Evolutionary conservation across 306 rosid species (phyloP), one percentile per base, ranked within the genome.

Genomic region (Fragaria iinumae): DNA sequence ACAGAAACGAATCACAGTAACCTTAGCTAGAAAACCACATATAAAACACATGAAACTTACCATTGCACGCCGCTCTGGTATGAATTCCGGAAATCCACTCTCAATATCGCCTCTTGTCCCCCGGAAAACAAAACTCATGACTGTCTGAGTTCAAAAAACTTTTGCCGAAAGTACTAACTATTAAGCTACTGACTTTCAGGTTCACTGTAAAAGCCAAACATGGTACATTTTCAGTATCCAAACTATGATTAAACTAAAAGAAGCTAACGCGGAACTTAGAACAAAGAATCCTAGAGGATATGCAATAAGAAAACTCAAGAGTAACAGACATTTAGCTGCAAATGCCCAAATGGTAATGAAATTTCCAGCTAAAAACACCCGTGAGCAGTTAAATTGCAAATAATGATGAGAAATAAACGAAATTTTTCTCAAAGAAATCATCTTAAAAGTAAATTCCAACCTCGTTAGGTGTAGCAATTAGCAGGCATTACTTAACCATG

Each of bases 111-210:
- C 87, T 87, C 93, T 88, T 53, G 97, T 85, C 48, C 98, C 96
- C 62, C 98, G 90, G 73, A 93, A 90, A 66, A 93, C 96, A 85
- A 93, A 93, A 85, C 94, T 91, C 97, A 94, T 92, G 75, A 75
- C 86, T 77, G 71, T 72, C 76, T 71, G 68, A 55, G 72, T 75
- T 77, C 36, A 44, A 45, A 43, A 60, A 57, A 53, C 69, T 71
- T 76, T 73, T 41, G 72, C 50, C 1, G 4, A 71, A 67, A 77
- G 25, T 20, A 53, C 45, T 29, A 52, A 60, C 11, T 62, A 6
- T 39, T 39, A 39, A 39, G 9, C 8, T n/a, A 3, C 60, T 21
- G 5, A 29, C 48, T 27, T 71, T 50, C 73, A 13, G 53, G 69
- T 53, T 67, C 73, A 14, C 63, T 20, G 36, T 48, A 75, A 69